Conservation (phyloP, 176 grass and related monocot species). For the Aegilops tauschii region DNA sequence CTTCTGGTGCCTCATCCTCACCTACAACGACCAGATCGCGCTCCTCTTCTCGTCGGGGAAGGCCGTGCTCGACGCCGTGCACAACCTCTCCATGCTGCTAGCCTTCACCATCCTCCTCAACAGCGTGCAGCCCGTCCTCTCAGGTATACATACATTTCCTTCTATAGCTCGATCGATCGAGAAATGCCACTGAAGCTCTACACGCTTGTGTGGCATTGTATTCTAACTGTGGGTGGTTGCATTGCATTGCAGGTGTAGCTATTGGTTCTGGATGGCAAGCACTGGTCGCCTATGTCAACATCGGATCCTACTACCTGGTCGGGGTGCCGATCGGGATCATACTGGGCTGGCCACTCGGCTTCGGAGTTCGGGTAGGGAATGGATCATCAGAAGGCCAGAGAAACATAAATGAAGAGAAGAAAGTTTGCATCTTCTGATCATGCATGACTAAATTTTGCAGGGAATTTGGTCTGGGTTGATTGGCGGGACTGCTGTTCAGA, state of each 20-base stretch:
- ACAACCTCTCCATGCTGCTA: conserved; percentile 37
- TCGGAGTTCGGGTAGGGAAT: conserved; percentile 42
- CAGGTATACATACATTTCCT: neutral
- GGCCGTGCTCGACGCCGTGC: conserved; percentile 34
- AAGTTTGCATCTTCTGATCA: neutral
- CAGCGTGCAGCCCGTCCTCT: conserved; percentile 61
- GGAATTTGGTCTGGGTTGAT: conserved; percentile 69
- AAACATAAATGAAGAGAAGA: neutral
- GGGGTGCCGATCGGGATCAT: conserved; percentile 48
- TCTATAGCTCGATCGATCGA: neutral
- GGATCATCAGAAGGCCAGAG: neutral
- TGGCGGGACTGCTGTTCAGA: conserved; percentile 51
- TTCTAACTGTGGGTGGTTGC: neutral
- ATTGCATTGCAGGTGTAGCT: conserved; percentile 55
- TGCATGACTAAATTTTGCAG: conserved; percentile 27
- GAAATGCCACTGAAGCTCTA: neutral
- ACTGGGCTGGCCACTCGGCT: conserved; percentile 40
- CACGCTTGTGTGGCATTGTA: too few relatives aligned
- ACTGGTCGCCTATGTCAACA: conserved; percentile 59
- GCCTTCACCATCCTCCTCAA: conserved; percentile 60
- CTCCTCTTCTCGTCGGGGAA: conserved; percentile 45
- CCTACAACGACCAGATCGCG: conserved; percentile 38
- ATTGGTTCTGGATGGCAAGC: conserved; percentile 62
- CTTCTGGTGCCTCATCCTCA: conserved; percentile 49
- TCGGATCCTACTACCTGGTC: conserved; percentile 59